Evolutionary conservation across 768 basidiomycete genomes (phyloP).

Genomic region (Russula lepida): DNA sequence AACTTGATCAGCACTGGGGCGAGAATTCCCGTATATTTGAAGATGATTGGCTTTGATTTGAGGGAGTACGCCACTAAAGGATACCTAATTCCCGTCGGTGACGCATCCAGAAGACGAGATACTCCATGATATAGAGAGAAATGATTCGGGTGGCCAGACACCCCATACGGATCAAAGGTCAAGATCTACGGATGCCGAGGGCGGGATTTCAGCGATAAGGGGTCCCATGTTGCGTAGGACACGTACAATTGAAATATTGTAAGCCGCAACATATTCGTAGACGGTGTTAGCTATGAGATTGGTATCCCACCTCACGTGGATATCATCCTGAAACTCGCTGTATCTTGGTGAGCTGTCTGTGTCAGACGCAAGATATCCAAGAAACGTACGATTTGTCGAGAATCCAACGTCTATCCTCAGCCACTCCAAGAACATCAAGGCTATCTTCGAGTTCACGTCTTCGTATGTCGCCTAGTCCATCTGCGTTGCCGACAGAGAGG

Average conservation of each 20-base stretch:
- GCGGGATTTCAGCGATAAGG: slow-evolving; percentile 9
- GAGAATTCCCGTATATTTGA: slow-evolving; percentile 59
- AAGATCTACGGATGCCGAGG: slow-evolving; percentile 48
- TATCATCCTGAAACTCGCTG: slow-evolving; percentile 67
- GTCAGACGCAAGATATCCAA: slow-evolving; percentile 3
- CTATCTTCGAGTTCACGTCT: slow-evolving; percentile 52
- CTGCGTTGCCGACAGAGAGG: slow-evolving; percentile 71
- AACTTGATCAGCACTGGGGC: slow-evolving; percentile 44
- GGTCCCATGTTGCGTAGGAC: background rate
- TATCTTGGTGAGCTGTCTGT: slow-evolving; percentile 18
- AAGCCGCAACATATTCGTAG: slow-evolving; percentile 45
- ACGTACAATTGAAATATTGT: slow-evolving; percentile 58
- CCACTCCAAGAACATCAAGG: slow-evolving; percentile 61
- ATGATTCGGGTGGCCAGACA: slow-evolving; percentile 88
- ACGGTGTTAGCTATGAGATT: slow-evolving; percentile 50
- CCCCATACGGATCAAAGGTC: slow-evolving; percentile 70
- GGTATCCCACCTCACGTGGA: slow-evolving; percentile 57
- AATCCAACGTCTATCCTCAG: slow-evolving; percentile 43
- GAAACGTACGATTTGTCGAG: slow-evolving; percentile 56
- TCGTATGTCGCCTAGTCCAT: slow-evolving; percentile 60
- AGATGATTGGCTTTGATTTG: slow-evolving; percentile 43
- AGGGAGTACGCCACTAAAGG: slow-evolving; percentile 45
- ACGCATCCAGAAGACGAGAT: slow-evolving; percentile 32
- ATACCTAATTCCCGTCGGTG: slow-evolving; percentile 14
- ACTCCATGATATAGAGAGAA: slow-evolving; percentile 55